Evolutionary conservation across 1,284 basidiomycete genomes (phyloP).

Genomic region (Grifola frondosa): DNA sequence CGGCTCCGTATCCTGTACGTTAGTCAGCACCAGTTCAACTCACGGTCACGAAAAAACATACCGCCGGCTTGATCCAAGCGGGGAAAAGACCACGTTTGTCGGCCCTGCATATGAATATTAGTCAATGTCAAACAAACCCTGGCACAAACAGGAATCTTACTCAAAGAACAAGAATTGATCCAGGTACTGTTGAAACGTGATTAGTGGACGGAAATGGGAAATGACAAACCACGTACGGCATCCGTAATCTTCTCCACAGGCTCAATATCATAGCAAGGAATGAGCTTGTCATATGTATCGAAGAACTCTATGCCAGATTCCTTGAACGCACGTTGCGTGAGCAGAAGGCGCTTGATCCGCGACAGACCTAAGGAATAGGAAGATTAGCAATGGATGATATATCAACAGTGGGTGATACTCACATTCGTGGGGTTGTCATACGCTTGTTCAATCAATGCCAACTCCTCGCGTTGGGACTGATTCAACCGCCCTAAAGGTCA

Average conservation of each 20-base stretch:
- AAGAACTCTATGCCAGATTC: constrained; percentile 95
- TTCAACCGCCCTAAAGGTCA: constrained; percentile 69
- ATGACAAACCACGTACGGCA: constrained; percentile 53
- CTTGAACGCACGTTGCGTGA: constrained; percentile 97
- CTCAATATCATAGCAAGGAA: constrained; percentile 97
- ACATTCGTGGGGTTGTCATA: constrained; percentile 96
- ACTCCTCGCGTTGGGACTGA: constrained; percentile 94
- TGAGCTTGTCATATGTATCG: constrained; percentile 96
- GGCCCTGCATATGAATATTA: constrained; percentile 55
- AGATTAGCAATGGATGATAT: constrained; percentile 10
- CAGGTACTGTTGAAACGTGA: constrained; percentile 62
- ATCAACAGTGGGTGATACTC: constrained; percentile 22
- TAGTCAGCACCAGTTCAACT: neutral
- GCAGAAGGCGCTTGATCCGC: constrained; percentile 91
- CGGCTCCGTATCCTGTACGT: constrained; percentile 80
- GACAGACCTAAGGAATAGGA: constrained; percentile 62
- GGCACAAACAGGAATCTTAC: constrained; percentile 32
- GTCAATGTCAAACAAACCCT: no score
- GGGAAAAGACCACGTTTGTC: constrained; percentile 97
- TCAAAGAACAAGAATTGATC: constrained; percentile 90
- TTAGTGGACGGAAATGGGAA: neutral
- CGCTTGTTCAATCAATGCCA: constrained; percentile 95
- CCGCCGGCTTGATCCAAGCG: constrained; percentile 94
- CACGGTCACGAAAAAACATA: constrained; percentile 24
- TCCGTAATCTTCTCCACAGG: constrained; percentile 99